Evolutionary conservation across 2,329 filamentous ascomycete genomes (phyloP).

Genomic region (Aspergillus phoenicis): DNA sequence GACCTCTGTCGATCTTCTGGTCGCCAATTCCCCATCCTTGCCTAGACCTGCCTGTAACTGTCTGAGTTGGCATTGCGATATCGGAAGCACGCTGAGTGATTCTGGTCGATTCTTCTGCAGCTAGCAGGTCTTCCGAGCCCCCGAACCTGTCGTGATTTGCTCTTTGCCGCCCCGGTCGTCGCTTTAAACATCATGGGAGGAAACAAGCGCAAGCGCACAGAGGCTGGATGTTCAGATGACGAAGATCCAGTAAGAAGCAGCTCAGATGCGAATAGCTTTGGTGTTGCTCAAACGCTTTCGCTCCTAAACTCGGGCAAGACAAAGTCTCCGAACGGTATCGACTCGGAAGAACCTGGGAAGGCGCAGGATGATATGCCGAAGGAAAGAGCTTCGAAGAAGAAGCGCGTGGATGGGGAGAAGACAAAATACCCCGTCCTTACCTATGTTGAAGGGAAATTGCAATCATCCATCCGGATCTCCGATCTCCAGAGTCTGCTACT

Average conservation of each 20-base stretch:
- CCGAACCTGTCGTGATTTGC: neutral
- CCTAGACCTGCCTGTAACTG: neutral
- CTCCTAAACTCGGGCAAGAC: conserved; percentile 25
- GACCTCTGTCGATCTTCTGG: neutral
- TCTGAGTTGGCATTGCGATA: neutral
- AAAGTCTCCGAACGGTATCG: conserved; percentile 13
- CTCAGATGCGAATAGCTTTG: conserved; percentile 26
- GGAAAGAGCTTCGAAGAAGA: conserved; percentile 32
- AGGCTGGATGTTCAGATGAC: conserved; percentile 25
- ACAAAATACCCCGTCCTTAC: conserved; percentile 57
- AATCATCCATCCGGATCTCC: conserved; percentile 58
- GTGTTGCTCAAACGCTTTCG: conserved; percentile 37
- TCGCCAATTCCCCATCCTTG: neutral
- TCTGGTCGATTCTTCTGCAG: neutral
- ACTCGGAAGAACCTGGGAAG: conserved; percentile 8
- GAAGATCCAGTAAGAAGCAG: conserved; percentile 26
- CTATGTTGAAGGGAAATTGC: conserved; percentile 57
- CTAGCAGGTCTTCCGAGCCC: neutral
- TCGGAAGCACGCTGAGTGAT: neutral
- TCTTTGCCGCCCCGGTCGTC: neutral
- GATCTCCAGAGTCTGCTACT: conserved; percentile 62
- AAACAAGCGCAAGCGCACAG: conserved; percentile 39
- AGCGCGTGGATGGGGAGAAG: conserved; percentile 44
- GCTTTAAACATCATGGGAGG: conserved; percentile 23
- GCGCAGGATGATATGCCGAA: conserved; percentile 21